Evolutionary conservation across 352 stramenopile species (phyloP).

Genomic region (Achlya hypogyna): DNA sequence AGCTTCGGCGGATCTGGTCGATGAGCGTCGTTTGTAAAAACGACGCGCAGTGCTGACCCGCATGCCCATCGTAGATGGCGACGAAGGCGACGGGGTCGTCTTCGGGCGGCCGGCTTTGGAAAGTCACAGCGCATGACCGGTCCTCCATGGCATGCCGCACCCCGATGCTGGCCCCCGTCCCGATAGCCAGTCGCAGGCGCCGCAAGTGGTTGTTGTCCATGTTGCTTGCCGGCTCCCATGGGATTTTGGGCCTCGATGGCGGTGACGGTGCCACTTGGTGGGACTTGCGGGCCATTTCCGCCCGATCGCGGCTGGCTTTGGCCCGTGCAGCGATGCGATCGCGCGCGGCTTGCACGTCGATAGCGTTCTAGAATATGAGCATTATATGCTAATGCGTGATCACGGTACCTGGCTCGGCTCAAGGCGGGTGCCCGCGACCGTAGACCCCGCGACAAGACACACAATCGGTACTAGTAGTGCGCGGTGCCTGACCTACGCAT

Average conservation of each 20-base stretch:
- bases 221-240: too few species aligned
- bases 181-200: not conserved
- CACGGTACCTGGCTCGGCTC: too few species aligned
- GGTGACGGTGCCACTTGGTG: not conserved
- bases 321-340: slow-evolving; percentile 15
- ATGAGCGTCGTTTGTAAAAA: slow-evolving; percentile 29
- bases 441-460: too few species aligned
- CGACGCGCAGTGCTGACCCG: slow-evolving; percentile 31
- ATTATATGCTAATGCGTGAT: too few species aligned
- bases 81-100: slow-evolving; percentile 71
- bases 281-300: not conserved
- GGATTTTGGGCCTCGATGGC: not conserved
- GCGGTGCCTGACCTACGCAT: too few species aligned
- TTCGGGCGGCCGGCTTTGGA: not conserved
- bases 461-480: not conserved
- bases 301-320: slow-evolving; percentile 5
- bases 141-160: slow-evolving; percentile 6
- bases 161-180: not conserved
- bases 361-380: not conserved
- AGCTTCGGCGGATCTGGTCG: slow-evolving; percentile 48
- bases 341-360: slow-evolving; percentile 10
- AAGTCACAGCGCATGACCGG: not conserved
- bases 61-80: slow-evolving; percentile 78
- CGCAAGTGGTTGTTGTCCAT: not conserved
- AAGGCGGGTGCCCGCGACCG: too few species aligned